Base-by-base conservation (phyloP, 257 asterid genomes). In the Penstemon eatonii region DNA sequence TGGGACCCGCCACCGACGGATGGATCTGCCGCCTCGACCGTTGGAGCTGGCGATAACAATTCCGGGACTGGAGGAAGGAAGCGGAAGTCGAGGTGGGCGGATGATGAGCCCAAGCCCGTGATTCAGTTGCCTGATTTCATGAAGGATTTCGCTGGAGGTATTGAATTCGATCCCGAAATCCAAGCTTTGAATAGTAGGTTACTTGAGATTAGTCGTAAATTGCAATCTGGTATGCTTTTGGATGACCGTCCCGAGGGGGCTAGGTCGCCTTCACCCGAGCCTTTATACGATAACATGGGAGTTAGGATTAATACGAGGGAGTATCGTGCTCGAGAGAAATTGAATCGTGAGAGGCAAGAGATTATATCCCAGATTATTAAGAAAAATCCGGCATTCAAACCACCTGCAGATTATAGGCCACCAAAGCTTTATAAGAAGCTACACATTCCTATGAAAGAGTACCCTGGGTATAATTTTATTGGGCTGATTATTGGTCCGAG, bases 321-420 rank as follows among this genome's bases (percentile, higher is more conserved):
- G 75, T 90, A 83, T 75, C 94, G 99, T 13, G 96, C 97, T 0
- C 82, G 97, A 55, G 97, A 93, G 81, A 88, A 82, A 67, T 55
- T 93, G 76, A 93, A 86, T 50, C 76, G 92, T 84, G 97, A 93
- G 79, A 88, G 95, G 54, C 97, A 90, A 69, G 99, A 93, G 76
- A 85, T 93, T 45, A 88, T 93, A 75, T 85, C 95, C 0, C 84
- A 90, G 76, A 93, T 93, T 65, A 77, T 93, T 55, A 90, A 93
- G 87, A 90, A 90, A 55, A 93, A 93, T 55, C 99, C 99, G 0
- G 92, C 94, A 3, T 93, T 85, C 72, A 93, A 90, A 82, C 97
- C 99, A 0, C 99, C 99, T 0, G 96, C 99, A 1, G 99, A 93
- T 87, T 93, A 93, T 64, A 84, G 99, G 80, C 99, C 99, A 1